A percentile compares a stretch with the other conserved stretches of the same genome.
Evolutionary conservation across 2,329 filamentous ascomycete species (phyloP).

Genomic region (Colletotrichum neosansevieriae): DNA sequence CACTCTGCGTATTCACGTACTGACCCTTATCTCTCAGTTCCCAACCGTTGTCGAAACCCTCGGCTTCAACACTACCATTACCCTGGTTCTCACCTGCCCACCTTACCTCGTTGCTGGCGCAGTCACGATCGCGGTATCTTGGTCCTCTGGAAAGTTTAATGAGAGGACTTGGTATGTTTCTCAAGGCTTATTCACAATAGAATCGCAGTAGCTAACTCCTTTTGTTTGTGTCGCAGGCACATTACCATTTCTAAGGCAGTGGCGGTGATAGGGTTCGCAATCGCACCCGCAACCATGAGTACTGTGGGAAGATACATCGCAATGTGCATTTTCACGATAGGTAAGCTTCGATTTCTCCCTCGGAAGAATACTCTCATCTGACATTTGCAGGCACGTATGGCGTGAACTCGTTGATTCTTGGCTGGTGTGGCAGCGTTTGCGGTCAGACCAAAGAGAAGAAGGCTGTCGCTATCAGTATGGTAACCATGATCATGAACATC

Average conservation of each 20-base stretch:
- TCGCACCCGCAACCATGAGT: constrained; percentile 44
- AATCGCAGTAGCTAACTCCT: no score
- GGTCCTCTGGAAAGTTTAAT: constrained; percentile 54
- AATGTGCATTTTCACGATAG: constrained; percentile 49
- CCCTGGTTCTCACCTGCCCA: constrained; percentile 60
- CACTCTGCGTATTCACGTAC: neutral
- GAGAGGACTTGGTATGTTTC: constrained; percentile 51
- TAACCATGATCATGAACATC: constrained; percentile 44
- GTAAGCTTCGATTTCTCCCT: constrained; percentile 48
- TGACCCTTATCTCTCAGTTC: constrained; percentile 41
- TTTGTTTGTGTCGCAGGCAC: constrained; percentile 43
- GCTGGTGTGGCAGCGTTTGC: constrained; percentile 53
- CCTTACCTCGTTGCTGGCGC: constrained; percentile 49
- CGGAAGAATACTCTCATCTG: no score
- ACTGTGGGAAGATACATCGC: constrained; percentile 46
- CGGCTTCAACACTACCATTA: constrained; percentile 59
- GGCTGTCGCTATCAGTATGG: constrained; percentile 50
- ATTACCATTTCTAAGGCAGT: constrained; percentile 54
- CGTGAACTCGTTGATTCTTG: constrained; percentile 54
- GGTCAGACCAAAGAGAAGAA: constrained; percentile 59
- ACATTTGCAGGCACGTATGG: constrained; percentile 39
- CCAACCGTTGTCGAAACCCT: constrained; percentile 60
- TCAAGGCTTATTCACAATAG: no score
- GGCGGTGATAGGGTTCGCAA: constrained; percentile 55
- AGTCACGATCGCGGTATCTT: constrained; percentile 44